Percentiles rank a stretch among this genome's conserved stretches.
These are phyloP conservation scores for Dactylonectria estremocensis DNA, from an alignment of 2,329 filamentous ascomycete genomes.

Conservation along the genomic window DNA sequence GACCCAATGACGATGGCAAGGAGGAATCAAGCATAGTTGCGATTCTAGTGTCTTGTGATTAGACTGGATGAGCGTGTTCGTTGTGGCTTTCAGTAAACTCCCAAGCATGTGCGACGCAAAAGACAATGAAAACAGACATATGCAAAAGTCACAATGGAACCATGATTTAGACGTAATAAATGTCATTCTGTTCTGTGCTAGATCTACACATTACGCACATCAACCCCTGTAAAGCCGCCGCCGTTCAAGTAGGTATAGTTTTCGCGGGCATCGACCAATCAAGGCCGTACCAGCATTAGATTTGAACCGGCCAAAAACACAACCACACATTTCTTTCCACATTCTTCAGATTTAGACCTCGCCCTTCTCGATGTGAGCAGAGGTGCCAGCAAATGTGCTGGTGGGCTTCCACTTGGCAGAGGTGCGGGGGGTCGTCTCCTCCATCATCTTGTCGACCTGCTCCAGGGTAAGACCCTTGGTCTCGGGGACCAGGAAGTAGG, in stretches of 20 bases:
- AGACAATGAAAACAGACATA: too few species aligned
- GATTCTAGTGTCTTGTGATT: too few species aligned
- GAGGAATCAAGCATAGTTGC: too few species aligned
- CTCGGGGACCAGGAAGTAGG: slow-evolving; percentile 76
- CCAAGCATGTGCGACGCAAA: too few species aligned
- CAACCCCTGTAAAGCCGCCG: not conserved
- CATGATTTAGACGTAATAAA: not conserved
- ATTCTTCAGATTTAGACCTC: slow-evolving; percentile 25
- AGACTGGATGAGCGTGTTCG: too few species aligned
- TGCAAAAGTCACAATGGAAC: not conserved
- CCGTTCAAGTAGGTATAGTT: slow-evolving; percentile 26
- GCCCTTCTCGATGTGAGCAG: slow-evolving; percentile 48
- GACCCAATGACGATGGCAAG: too few species aligned
- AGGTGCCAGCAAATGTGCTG: slow-evolving; percentile 73
- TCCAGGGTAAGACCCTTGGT: slow-evolving; percentile 83
- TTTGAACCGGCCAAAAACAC: not conserved
- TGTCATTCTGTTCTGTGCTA: slow-evolving; percentile 27
- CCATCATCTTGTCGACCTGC: slow-evolving; percentile 88
- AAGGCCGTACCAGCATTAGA: not conserved
- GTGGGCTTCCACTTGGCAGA: slow-evolving; percentile 83
- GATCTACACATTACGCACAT: slow-evolving; percentile 33
- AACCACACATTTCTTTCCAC: not conserved
- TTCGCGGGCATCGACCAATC: slow-evolving; percentile 24
- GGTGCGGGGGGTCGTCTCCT: slow-evolving; percentile 84
- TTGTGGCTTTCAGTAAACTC: too few species aligned